Conservation (phyloP, 2,329 filamentous ascomycete genomes). For the Catunica adiposa region DNA sequence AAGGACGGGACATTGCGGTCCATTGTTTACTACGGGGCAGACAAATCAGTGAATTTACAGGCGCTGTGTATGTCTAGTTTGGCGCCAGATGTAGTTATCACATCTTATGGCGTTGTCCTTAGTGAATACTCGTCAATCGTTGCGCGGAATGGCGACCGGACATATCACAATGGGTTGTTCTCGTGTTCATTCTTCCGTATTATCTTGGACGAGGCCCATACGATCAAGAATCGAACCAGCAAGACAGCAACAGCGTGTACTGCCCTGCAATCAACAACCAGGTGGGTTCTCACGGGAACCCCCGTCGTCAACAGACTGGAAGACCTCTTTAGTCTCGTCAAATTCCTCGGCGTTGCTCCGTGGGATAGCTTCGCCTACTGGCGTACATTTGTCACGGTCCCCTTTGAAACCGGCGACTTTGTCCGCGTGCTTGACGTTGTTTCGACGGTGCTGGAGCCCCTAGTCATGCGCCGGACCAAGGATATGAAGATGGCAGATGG, state of each 20-base stretch:
- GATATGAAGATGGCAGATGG: slow-evolving; percentile 94
- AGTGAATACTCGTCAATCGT: slow-evolving; percentile 52
- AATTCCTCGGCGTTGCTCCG: slow-evolving; percentile 84
- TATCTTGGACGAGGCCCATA: slow-evolving; percentile 88
- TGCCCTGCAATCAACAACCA: slow-evolving; percentile 66
- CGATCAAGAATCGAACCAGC: slow-evolving; percentile 76
- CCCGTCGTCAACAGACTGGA: slow-evolving; percentile 93
- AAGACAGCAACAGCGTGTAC: slow-evolving; percentile 95
- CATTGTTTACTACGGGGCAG: slow-evolving; percentile 80
- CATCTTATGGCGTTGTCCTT: slow-evolving; percentile 80
- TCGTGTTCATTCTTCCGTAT: slow-evolving; percentile 88
- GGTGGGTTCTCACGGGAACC: slow-evolving; percentile 88
- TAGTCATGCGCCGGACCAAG: slow-evolving; percentile 91
- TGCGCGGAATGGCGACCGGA: slow-evolving; percentile 41
- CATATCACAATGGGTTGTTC: slow-evolving; percentile 59
- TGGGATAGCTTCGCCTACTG: slow-evolving; percentile 99
- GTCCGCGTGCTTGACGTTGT: slow-evolving; percentile 88
- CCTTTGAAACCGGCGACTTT: slow-evolving; percentile 91
- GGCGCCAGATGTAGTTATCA: slow-evolving; percentile 83
- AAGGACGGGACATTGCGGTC: slow-evolving; percentile 65
- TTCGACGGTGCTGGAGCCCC: slow-evolving; percentile 84
- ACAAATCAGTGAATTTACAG: slow-evolving; percentile 66
- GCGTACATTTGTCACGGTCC: slow-evolving; percentile 96
- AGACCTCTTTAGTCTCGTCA: slow-evolving; percentile 82
- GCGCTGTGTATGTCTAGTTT: slow-evolving; percentile 65